Conservation (phyloP, 2,329 filamentous ascomycete species). For the Fragosphaeria purpurea region DNA sequence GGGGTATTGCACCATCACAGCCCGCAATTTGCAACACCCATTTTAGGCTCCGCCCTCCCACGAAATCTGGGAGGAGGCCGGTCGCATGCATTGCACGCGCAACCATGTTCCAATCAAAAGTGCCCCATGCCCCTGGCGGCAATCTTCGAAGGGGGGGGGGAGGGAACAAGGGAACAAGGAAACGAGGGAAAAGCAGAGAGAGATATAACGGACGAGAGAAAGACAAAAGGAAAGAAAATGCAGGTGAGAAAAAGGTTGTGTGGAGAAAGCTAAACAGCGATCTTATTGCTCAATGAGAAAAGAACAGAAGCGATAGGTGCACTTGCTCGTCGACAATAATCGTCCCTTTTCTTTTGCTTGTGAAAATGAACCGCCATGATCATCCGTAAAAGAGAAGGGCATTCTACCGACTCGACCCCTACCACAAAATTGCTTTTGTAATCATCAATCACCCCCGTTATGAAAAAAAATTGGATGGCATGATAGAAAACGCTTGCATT, state of each 20-base stretch:
- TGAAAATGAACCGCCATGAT: too few species aligned
- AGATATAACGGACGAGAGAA: neutral
- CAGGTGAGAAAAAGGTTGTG: neutral
- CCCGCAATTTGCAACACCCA: conserved; percentile 32
- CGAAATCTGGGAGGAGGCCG: conserved; percentile 7
- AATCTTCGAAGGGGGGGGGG: neutral
- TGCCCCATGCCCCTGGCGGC: neutral
- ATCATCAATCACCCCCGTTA: too few species aligned
- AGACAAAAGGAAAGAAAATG: neutral
- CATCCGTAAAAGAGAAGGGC: too few species aligned
- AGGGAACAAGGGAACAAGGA: neutral
- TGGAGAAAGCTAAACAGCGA: neutral
- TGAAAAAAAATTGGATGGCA: neutral
- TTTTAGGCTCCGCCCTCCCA: conserved; percentile 18
- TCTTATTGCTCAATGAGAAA: conserved; percentile 12
- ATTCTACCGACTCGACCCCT: too few species aligned
- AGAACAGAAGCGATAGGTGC: too few species aligned
- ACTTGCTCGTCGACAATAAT: too few species aligned
- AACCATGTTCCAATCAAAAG: conserved; percentile 22
- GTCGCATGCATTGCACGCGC: conserved; percentile 14
- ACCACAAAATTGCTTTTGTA: too few species aligned
- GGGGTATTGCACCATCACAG: conserved; percentile 51
- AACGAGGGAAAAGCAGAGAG: neutral
- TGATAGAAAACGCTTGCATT: too few species aligned
- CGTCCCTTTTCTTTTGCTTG: too few species aligned